Conservation (phyloP, 257 asterid genomes). For the Nemophila menziesii region DNA sequence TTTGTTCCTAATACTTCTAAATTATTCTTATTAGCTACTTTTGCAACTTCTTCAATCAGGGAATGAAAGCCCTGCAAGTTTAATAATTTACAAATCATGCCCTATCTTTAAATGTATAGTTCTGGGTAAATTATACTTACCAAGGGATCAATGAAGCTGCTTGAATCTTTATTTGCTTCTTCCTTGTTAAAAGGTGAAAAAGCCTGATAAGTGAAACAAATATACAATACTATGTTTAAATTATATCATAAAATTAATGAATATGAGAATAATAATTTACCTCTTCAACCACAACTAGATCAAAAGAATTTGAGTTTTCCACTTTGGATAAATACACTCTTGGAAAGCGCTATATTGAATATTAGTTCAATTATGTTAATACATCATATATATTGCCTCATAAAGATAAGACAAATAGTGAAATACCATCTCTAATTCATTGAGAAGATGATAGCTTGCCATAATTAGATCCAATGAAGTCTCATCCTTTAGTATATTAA, state of each 20-base stretch:
- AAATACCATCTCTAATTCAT: conserved; percentile 62
- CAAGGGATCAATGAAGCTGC: conserved; percentile 39
- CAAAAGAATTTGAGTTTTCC: conserved; percentile 29
- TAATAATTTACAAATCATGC: neutral
- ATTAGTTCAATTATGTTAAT: conserved; percentile 9
- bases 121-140: conserved; percentile 26
- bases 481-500: conserved; percentile 57
- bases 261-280: conserved; percentile 26
- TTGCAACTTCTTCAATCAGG: conserved; percentile 50
- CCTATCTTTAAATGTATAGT: neutral
- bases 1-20: conserved; percentile 25
- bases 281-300: conserved; percentile 46
- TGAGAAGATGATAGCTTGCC: conserved; percentile 69
- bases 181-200: conserved; percentile 66
- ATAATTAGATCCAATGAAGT: conserved; percentile 53
- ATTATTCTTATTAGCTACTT: conserved; percentile 17
- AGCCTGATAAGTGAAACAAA: conserved; percentile 41
- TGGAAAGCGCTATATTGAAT: conserved; percentile 50
- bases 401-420: neutral
- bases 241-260: neutral
- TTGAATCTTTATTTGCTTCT: conserved; percentile 21
- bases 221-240: conserved; percentile 8
- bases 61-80: conserved; percentile 60
- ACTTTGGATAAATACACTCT: conserved; percentile 28
- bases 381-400: conserved; percentile 2